Base-by-base conservation (phyloP, 2,329 filamentous ascomycete species). In the Fusarium veterinarium region DNA sequence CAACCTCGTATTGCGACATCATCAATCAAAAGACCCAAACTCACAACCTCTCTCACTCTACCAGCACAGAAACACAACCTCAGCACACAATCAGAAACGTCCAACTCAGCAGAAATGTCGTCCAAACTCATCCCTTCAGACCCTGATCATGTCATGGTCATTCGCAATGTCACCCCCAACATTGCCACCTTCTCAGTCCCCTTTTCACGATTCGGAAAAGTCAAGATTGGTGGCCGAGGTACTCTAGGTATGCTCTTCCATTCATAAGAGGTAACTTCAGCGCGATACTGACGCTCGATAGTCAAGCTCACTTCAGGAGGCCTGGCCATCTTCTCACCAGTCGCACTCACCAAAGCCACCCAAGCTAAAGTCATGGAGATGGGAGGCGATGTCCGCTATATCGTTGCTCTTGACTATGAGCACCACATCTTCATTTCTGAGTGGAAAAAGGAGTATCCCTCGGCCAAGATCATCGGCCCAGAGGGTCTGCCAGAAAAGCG, bases 341-440 rank as follows among this genome's bases (percentile, higher is more conserved):
- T 96, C 25, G 93, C 92, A 19, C 88, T 98, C 62, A 98, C 95
- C 6, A 88, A 91, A 6, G 90, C 92, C 64, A 91, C 95, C 42
- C 90, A 87, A 69, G 81, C 85, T 75, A 91, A 92, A 80, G 85
- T 93, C 57, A 84, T 87, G 60, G 86, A 90, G 38, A 84, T 94
- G 63, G 91, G 91, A 69, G 91, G 91, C 55, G 87, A 90, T 45
- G 90, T 98, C 57, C 89, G 88, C 74, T 98, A 98, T 86, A 91
- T 99, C 74, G 86, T 95, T 31, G 95, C 96, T 2, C 90, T 92
- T 2, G 96, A 99, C 81, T 87, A 93, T 58, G 95, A 99, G 84
- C 96, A 99, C 83, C 96, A 99, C 87, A 94, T 99, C 80, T 97
- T 96, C 85, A 81, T 99, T 60, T 92, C 93, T 0, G 87, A 93